Percentiles rank a stretch among this genome's conserved stretches.
Evolutionary conservation across 2,329 filamentous ascomycete genomes (phyloP).

Genomic region (Pseudopyricularia cyperi): DNA sequence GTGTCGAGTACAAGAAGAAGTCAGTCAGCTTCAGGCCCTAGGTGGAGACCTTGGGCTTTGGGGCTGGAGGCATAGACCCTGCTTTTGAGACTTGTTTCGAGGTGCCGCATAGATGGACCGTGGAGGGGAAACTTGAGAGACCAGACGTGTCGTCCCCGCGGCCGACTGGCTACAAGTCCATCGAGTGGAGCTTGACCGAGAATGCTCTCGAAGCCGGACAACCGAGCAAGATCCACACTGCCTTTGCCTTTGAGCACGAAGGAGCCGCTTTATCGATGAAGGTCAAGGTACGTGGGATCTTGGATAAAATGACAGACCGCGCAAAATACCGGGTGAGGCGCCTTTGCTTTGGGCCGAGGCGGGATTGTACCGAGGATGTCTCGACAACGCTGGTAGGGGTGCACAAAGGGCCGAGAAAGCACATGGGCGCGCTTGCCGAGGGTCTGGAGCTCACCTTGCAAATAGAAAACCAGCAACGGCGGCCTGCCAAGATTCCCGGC

Average conservation of each 20-base stretch:
- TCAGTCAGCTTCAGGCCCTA: not conserved
- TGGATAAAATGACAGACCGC: conserved; percentile 2
- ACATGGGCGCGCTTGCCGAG: not conserved
- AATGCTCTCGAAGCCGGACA: conserved; percentile 7
- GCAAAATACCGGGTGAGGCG: not conserved
- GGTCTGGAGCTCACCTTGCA: not conserved
- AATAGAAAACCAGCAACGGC: not conserved
- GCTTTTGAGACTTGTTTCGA: not conserved
- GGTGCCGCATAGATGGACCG: not conserved
- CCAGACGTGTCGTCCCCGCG: not conserved
- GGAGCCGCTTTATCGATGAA: conserved; percentile 6
- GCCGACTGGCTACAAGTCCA: conserved; percentile 4
- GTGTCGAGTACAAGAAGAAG: not conserved
- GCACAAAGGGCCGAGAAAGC: not conserved
- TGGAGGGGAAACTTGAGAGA: not conserved
- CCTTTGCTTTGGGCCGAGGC: not conserved
- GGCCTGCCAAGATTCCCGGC: not conserved
- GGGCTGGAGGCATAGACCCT: not conserved
- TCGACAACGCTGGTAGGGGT: not conserved
- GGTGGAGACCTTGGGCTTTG: not conserved
- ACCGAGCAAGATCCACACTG: conserved; percentile 6
- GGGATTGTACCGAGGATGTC: not conserved
- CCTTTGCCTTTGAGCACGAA: conserved; percentile 7
- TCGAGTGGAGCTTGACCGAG: conserved; percentile 8
- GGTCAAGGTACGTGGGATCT: conserved; percentile 7